Percentiles rank a stretch among this genome's conserved stretches.
phyloP scores from a whole-genome alignment of 1,139 yeast species.

The Meyerozyma athensensis region DNA sequence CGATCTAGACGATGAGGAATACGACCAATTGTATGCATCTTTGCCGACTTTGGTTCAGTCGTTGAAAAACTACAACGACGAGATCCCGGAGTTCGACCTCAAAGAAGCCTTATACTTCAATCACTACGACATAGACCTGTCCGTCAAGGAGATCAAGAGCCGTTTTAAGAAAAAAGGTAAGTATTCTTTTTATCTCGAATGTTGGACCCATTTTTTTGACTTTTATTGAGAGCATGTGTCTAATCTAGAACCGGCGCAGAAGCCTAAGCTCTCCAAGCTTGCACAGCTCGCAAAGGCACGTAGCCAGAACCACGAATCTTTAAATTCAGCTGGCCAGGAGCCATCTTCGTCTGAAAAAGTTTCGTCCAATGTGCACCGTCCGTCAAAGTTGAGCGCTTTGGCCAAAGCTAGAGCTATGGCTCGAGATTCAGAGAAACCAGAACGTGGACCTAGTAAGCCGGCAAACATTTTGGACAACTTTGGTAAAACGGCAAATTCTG shows the following conservation, averaged over 20 bases:
- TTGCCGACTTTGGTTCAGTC: conserved; percentile 37
- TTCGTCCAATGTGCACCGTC: background rate
- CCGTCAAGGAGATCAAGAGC: conserved; percentile 49
- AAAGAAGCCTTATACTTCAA: conserved; percentile 59
- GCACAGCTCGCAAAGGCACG: conserved; percentile 11
- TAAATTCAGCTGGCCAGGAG: background rate
- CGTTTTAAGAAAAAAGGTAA: conserved; percentile 39
- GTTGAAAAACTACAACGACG: conserved; percentile 35
- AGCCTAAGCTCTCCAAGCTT: conserved; percentile 13
- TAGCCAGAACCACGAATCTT: background rate
- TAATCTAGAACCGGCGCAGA: conserved; percentile 4
- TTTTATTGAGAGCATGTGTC: conserved; percentile 21
- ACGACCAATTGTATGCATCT: conserved; percentile 40
- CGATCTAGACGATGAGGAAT: conserved; percentile 43
- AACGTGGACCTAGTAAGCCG: no score
- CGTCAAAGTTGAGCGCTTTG: conserved; percentile 43
- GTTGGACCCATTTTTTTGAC: conserved; percentile 1
- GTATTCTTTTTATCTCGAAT: conserved; percentile 18
- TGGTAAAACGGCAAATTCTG: background rate
- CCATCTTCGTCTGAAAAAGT: background rate
- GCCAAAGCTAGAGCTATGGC: conserved; percentile 38
- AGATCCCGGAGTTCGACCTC: conserved; percentile 47
- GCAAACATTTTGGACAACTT: background rate
- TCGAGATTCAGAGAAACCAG: no score
- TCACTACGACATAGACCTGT: conserved; percentile 52